Conservation (phyloP, 306 rosid genomes). For the Geum urbanum region DNA sequence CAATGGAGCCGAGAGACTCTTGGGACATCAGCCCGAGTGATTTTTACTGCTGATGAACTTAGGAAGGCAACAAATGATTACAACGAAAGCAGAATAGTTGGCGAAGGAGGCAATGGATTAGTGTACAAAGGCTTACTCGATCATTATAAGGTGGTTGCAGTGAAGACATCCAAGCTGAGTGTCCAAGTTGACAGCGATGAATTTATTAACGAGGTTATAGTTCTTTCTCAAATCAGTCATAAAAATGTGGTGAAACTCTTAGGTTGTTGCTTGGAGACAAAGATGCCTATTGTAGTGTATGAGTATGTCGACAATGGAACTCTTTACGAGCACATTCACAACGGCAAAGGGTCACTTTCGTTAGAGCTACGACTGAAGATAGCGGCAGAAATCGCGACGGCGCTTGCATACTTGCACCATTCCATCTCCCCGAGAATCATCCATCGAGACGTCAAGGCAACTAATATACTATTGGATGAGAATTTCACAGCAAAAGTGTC, state of each 20-base stretch:
- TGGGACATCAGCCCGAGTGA: not conserved
- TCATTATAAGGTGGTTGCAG: not conserved
- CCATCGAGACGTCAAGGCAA: not conserved
- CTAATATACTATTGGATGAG: not conserved
- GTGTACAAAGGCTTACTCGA: not conserved
- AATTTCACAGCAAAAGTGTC: not conserved
- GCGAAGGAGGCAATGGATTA: not conserved
- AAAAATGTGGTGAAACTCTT: not conserved
- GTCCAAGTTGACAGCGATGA: not conserved
- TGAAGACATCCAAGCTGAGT: not conserved
- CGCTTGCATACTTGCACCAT: not conserved
- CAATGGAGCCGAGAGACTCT: not conserved
- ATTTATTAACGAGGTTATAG: not conserved
- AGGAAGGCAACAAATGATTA: constrained; percentile 1
- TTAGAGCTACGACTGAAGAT: not conserved
- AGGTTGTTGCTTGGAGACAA: not conserved
- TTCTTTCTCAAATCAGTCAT: not conserved
- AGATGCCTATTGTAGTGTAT: not conserved
- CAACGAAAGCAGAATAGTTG: not conserved
- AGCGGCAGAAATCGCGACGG: not conserved
- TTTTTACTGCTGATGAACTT: constrained; percentile 8
- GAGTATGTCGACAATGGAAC: not conserved
- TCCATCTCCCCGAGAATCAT: not conserved
- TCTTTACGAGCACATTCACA: not conserved
- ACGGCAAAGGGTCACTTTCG: not conserved